These are phyloP conservation scores for Leccinum cinnamomeum DNA, from an alignment of 1,284 basidiomycete species.

Conservation along the genomic window DNA sequence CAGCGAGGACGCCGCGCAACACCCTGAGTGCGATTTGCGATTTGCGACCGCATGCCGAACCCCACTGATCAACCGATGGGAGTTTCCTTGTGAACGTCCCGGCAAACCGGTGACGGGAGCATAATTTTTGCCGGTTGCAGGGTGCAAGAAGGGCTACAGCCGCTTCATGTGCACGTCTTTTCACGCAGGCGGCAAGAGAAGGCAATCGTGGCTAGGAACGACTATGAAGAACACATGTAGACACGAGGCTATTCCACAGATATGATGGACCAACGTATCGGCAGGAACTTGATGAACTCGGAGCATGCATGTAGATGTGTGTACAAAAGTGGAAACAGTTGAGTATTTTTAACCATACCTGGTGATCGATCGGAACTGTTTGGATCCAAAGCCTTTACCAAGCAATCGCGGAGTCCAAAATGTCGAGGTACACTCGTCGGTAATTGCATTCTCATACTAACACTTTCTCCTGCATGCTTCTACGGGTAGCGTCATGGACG, in stretches of 20 bases:
- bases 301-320: not conserved
- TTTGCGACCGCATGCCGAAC: not conserved
- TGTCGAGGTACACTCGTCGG: not conserved
- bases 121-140: constrained; percentile 5
- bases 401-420: constrained; percentile 5
- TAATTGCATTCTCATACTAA: not conserved
- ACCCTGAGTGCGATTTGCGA: not conserved
- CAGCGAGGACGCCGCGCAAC: not conserved
- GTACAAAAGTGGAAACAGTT: not conserved
- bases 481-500: not conserved
- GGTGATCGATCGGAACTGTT: not conserved
- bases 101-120: not conserved
- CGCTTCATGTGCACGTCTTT: not conserved
- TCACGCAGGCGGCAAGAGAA: not conserved
- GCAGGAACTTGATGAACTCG: not conserved
- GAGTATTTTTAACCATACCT: not conserved
- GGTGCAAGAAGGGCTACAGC: constrained; percentile 1
- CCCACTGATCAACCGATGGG: constrained; percentile 2
- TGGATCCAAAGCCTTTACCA: not conserved
- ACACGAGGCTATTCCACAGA: not conserved
- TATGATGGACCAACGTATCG: not conserved
- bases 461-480: not conserved
- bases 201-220: not conserved
- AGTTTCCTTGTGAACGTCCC: not conserved
- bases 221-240: constrained; percentile 1